A percentile compares a stretch with the other conserved stretches of the same genome.
phyloP scores from a whole-genome alignment of 371 early-diverging fungal genomes.

The Mucor lusitanicus region DNA sequence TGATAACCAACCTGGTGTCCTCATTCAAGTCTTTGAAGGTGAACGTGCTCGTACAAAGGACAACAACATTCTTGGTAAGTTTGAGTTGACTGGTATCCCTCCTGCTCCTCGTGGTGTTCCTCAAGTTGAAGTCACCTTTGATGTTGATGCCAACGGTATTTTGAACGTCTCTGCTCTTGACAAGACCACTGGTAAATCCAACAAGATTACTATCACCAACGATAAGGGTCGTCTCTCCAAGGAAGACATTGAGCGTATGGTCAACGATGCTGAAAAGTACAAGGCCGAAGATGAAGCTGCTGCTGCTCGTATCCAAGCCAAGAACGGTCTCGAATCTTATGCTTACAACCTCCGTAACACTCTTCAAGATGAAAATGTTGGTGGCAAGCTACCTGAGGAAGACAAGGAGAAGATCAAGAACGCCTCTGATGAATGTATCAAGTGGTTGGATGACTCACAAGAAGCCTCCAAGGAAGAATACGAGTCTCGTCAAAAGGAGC shows the following conservation, averaged over 20 bases:
- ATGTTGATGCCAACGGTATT: constrained; percentile 94
- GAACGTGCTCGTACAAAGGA: constrained; percentile 86
- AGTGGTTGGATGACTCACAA: constrained; percentile 82
- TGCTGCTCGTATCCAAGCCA: constrained; percentile 79
- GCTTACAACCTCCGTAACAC: constrained; percentile 86
- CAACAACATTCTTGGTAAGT: constrained; percentile 89
- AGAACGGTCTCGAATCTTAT: constrained; percentile 86
- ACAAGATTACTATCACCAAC: constrained; percentile 90
- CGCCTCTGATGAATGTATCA: constrained; percentile 80
- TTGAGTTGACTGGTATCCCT: constrained; percentile 83
- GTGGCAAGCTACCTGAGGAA: constrained; percentile 61
- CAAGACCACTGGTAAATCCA: constrained; percentile 79
- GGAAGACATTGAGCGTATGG: constrained; percentile 92
- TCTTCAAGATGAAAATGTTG: constrained; percentile 78
- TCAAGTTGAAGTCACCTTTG: constrained; percentile 88
- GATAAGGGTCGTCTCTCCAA: too few species aligned
- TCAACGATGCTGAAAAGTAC: constrained; percentile 86
- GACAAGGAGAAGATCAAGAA: constrained; percentile 82
- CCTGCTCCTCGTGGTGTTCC: constrained; percentile 90
- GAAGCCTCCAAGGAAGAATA: constrained; percentile 92
- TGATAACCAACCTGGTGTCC: constrained; percentile 91
- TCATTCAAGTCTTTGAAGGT: constrained; percentile 91
- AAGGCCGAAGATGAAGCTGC: constrained; percentile 87
- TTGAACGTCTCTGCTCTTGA: constrained; percentile 91
- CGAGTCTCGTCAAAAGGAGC: constrained; percentile 84